Evolutionary conservation across 2,329 filamentous ascomycete species (phyloP), one percentile per base, ranked within the genome.

Genomic region (Trichoderma hamatum): DNA sequence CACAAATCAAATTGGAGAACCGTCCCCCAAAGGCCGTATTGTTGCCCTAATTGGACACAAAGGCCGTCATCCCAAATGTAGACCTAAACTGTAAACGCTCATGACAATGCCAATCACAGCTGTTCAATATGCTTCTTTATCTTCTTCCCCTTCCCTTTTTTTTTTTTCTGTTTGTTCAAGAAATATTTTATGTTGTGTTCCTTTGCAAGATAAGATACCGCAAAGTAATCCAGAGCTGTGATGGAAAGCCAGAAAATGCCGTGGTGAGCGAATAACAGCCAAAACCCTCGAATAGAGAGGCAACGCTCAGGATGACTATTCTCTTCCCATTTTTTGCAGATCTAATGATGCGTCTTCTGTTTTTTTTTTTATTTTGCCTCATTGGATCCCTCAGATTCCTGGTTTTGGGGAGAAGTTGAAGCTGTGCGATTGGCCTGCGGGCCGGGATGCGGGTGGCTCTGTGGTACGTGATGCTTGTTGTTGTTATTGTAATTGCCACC

Each of bases 401-500:
- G 77, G 34, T 71, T 70, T 36, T 75, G 77, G 58, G 78, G 74
- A 73, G 76, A 70, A 75, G 79, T 75, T 13, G 80, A 79, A 49
- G 76, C 74, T 3, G 75, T 72, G 70, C 81, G 80, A 63, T 74
- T 77, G 62, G 74, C 71, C 69, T 82, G 79, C 13, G 78, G 78
- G 59, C 74, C 76, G 71, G 82, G 81, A 63, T 84, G 82, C 49
- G 63, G 28, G 46, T 82, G 77, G 66, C 75, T 79, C 69, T 84
- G 84, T 14, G 77, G 80, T 63, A 82, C 81, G 70, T 83, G 85
- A 71, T 82, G 84, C 77, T 87, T 86, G 72, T 80, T 83, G 70
- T 86, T 84, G 69, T 81, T 86, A 72, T 81, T 83, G 70, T 86
- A 85, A 69, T 82, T 86, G 76, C 84, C 85, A 76, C 84, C 85